phyloP scores from a whole-genome alignment of 768 basidiomycete genomes.

The Multifurca ochricompacta region DNA sequence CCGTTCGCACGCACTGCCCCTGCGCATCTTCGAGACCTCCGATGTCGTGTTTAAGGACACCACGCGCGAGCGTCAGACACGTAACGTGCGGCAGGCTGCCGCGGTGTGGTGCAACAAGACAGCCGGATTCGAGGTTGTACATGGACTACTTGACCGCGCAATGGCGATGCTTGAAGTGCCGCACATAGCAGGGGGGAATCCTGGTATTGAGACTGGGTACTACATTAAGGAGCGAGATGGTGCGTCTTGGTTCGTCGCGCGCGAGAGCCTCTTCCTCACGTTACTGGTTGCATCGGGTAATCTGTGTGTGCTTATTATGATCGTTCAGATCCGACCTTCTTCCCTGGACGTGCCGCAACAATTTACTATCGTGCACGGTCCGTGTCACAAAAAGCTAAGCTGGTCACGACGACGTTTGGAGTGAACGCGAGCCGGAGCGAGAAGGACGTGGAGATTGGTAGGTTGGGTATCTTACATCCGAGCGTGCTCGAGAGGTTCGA shows the following conservation, averaged over 20 bases:
- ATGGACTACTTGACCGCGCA: conserved; percentile 87
- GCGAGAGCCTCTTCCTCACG: not conserved
- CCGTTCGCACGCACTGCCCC: conserved; percentile 83
- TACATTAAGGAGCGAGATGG: conserved; percentile 85
- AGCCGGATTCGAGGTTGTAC: conserved; percentile 94
- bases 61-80: conserved; percentile 68
- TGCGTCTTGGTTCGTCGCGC: conserved; percentile 26
- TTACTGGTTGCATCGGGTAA: not conserved
- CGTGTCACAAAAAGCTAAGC: conserved; percentile 20
- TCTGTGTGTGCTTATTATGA: conserved; percentile 1
- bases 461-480: conserved; percentile 91
- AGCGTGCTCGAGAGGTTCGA: conserved; percentile 89
- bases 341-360: conserved; percentile 90
- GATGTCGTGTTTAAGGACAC: conserved; percentile 90
- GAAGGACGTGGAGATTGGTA: conserved; percentile 70
- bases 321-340: conserved; percentile 92
- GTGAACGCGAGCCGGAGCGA: conserved; percentile 36
- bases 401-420: conserved; percentile 30
- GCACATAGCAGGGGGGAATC: conserved; percentile 53
- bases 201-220: conserved; percentile 64
- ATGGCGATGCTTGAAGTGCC: conserved; percentile 97
- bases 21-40: conserved; percentile 89
- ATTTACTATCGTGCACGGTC: conserved; percentile 71
- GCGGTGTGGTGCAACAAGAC: conserved; percentile 96
- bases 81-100: conserved; percentile 82